Evolutionary conservation across 2,329 filamentous ascomycete genomes (phyloP).

Genomic region (Hypoxylon sp.): DNA sequence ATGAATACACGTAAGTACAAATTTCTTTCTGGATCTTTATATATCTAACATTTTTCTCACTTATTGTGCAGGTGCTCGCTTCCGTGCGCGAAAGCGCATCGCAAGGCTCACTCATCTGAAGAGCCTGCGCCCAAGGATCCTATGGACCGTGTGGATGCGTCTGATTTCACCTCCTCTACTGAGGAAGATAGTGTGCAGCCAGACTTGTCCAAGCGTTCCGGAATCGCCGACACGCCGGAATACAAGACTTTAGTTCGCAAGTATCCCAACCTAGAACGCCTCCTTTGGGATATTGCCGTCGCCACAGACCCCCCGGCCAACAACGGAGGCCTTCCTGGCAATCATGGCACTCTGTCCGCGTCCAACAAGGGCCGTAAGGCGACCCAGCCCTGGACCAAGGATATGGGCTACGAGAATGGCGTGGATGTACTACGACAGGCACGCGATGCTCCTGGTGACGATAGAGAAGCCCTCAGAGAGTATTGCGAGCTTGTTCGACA

Average conservation of each 20-base stretch:
- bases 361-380: conserved; percentile 45
- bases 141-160: not conserved
- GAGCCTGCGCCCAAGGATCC: conserved; percentile 1
- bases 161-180: not conserved
- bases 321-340: conserved; percentile 9
- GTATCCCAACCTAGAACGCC: conserved; percentile 41
- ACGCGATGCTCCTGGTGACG: conserved; percentile 58
- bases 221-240: conserved; percentile 42
- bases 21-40: not conserved
- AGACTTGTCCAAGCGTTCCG: conserved; percentile 16
- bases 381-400: conserved; percentile 61
- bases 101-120: conserved; percentile 57
- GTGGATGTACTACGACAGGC: conserved; percentile 61
- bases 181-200: conserved; percentile 1
- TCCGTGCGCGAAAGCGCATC: conserved; percentile 62
- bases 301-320: conserved; percentile 43
- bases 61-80: conserved; percentile 62
- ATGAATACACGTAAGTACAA: conserved; percentile 62
- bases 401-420: conserved; percentile 64
- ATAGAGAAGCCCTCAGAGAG: conserved; percentile 66
- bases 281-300: conserved; percentile 42
- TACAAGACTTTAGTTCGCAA: conserved; percentile 41
- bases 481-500: conserved; percentile 66
- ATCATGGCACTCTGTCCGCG: conserved; percentile 9
- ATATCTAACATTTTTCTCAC: conserved; percentile 2